These are phyloP conservation scores for Lipomyces lipofer DNA, from an alignment of 805 yeast species.

Conservation along the genomic window DNA sequence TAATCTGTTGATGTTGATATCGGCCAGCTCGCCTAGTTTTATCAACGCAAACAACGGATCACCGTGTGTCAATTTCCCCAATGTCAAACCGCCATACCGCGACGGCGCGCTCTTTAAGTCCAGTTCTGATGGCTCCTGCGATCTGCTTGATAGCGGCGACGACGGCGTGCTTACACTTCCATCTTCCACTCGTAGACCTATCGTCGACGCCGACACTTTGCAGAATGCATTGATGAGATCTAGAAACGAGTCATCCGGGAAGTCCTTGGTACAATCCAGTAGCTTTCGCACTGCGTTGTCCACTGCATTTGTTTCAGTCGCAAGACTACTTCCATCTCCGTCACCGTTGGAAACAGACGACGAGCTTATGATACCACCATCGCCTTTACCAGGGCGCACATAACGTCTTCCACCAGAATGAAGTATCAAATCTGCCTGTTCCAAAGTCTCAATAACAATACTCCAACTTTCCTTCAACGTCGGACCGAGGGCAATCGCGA, in stretches of 20 bases:
- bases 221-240: conserved; percentile 52
- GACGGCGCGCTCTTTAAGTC: not conserved
- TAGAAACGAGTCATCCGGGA: conserved; percentile 52
- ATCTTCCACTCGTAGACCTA: not conserved
- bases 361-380: not conserved
- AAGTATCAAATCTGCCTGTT: conserved; percentile 33
- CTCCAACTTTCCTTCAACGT: conserved; percentile 68
- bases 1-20: conserved; percentile 55
- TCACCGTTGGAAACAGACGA: not conserved
- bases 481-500: conserved; percentile 82
- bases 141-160: conserved; percentile 3
- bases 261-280: conserved; percentile 60
- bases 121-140: conserved; percentile 1
- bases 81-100: not conserved
- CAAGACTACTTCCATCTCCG: conserved; percentile 3
- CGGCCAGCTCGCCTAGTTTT: conserved; percentile 54
- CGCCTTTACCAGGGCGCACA: not conserved
- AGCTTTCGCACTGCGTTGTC: conserved; percentile 61
- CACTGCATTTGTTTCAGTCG: conserved; percentile 40
- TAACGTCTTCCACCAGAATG: conserved; percentile 19
- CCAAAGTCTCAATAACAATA: conserved; percentile 56
- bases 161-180: not conserved
- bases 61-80: conserved; percentile 10
- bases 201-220: conserved; percentile 37
- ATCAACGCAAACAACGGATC: conserved; percentile 49